A percentile compares a stretch with the other conserved stretches of the same genome.
phyloP scores from a whole-genome alignment of 345 rosid species.

The Sisymbrium irio region DNA sequence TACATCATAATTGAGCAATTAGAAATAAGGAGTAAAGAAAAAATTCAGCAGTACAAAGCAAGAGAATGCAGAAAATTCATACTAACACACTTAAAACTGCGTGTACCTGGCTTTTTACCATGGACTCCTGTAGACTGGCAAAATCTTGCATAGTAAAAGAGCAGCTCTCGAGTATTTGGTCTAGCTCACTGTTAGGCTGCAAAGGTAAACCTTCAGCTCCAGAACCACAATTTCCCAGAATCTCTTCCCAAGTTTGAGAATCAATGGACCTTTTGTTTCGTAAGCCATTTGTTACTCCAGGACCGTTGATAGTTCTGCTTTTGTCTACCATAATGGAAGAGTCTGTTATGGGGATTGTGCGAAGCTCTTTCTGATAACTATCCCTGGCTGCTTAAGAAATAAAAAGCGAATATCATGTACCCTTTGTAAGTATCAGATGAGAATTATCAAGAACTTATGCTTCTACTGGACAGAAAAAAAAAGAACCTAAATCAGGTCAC shows the following conservation, averaged over 20 bases:
- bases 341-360: slow-evolving; percentile 33
- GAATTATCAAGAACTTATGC: slow-evolving; percentile 8
- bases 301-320: slow-evolving; percentile 33
- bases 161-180: slow-evolving; percentile 41
- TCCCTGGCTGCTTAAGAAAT: slow-evolving; percentile 37
- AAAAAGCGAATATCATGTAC: slow-evolving; percentile 10
- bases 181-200: slow-evolving; percentile 48
- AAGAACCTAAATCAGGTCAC: slow-evolving; percentile 13
- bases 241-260: slow-evolving; percentile 65
- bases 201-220: slow-evolving; percentile 45
- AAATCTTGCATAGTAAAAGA: slow-evolving; percentile 47
- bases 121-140: slow-evolving; percentile 41
- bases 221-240: slow-evolving; percentile 43
- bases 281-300: slow-evolving; percentile 48
- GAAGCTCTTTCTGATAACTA: slow-evolving; percentile 48
- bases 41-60: neutral
- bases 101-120: slow-evolving; percentile 57
- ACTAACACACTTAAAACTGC: neutral
- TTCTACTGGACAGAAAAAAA: neutral
- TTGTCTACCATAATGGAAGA: slow-evolving; percentile 41
- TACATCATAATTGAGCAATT: neutral
- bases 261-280: slow-evolving; percentile 48
- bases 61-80: neutral
- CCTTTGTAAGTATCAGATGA: slow-evolving; percentile 8
- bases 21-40: neutral